Percentiles rank a stretch among this genome's conserved stretches.
phyloP scores from a whole-genome alignment of 768 basidiomycete species.

The Suillus subaureus region DNA sequence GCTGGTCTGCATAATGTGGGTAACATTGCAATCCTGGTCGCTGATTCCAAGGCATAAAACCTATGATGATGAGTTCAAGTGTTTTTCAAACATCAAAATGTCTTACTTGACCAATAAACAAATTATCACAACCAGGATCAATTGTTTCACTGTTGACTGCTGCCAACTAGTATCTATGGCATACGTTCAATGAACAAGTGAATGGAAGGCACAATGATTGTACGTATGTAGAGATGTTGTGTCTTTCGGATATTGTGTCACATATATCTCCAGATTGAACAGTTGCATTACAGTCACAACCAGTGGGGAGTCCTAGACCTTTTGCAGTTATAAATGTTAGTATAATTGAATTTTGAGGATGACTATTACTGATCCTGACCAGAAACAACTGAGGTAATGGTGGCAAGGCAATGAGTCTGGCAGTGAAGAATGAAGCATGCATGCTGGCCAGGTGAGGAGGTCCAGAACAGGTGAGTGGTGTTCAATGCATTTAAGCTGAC shows the following conservation, averaged over 20 bases:
- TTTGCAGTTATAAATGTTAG: too few species aligned
- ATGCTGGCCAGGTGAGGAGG: constrained; percentile 11
- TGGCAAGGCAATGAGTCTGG: constrained; percentile 16
- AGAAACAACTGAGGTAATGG: constrained; percentile 3
- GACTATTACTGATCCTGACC: constrained; percentile 20
- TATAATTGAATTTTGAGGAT: constrained; percentile 1
- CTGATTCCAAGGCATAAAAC: constrained; percentile 57
- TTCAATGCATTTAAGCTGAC: not conserved
- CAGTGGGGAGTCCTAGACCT: not conserved
- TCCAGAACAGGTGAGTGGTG: not conserved
- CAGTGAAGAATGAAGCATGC: constrained; percentile 19
- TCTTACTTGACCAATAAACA: constrained; percentile 50
- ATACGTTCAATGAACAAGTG: not conserved
- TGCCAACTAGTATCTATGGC: constrained; percentile 65
- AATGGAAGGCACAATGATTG: not conserved
- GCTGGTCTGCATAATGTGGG: constrained; percentile 47
- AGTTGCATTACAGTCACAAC: constrained; percentile 56
- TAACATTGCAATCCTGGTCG: constrained; percentile 58
- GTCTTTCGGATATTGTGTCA: constrained; percentile 51
- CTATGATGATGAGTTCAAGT: constrained; percentile 23
- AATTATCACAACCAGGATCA: constrained; percentile 57
- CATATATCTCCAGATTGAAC: constrained; percentile 57
- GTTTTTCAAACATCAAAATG: not conserved
- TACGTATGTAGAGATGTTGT: constrained; percentile 51
- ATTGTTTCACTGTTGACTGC: constrained; percentile 50